These are phyloP conservation scores for Lavandula angustifolia DNA, from an alignment of 257 asterid genomes.

Conservation along the genomic window DNA sequence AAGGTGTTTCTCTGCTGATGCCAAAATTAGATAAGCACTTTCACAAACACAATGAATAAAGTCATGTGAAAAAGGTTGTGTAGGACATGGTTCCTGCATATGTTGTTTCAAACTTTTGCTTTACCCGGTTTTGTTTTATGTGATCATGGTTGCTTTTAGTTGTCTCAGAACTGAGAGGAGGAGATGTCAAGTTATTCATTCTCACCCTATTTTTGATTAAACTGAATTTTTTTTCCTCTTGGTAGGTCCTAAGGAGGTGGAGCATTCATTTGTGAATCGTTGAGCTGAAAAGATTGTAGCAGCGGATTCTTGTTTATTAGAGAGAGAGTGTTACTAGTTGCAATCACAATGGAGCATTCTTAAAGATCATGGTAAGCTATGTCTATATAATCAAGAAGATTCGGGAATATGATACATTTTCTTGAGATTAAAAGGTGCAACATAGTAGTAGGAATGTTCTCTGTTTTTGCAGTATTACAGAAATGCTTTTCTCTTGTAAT, in stretches of 20 bases:
- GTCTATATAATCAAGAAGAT: conserved; percentile 5
- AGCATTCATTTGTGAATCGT: conserved; percentile 28
- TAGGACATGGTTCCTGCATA: conserved; percentile 35
- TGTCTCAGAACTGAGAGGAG: conserved; percentile 2
- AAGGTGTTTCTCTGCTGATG: conserved; percentile 32
- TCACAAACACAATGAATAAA: conserved; percentile 24
- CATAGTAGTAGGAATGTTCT: background rate
- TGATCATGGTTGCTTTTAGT: conserved; percentile 28
- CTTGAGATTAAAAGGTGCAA: conserved; percentile 11
- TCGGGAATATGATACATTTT: conserved; percentile 21
- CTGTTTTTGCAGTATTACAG: background rate
- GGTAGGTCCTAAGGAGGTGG: conserved; percentile 42
- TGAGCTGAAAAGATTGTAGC: conserved; percentile 30
- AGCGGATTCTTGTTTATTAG: conserved; percentile 8
- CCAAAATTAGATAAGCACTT: conserved; percentile 28
- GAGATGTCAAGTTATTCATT: conserved; percentile 10
- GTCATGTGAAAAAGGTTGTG: conserved; percentile 28
- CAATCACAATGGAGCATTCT: conserved; percentile 13
- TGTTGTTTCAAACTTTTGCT: conserved; percentile 26
- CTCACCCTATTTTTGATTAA: conserved; percentile 17
- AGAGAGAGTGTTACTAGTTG: conserved; percentile 23
- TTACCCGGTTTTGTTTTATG: conserved; percentile 29
- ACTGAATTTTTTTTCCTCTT: no score
- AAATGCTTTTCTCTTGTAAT: background rate
- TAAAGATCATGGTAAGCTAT: conserved; percentile 35